A percentile compares a stretch with the other conserved stretches of the same genome.
phyloP scores from a whole-genome alignment of 352 stramenopile species.

The Stephanocyclus meneghinianus region DNA sequence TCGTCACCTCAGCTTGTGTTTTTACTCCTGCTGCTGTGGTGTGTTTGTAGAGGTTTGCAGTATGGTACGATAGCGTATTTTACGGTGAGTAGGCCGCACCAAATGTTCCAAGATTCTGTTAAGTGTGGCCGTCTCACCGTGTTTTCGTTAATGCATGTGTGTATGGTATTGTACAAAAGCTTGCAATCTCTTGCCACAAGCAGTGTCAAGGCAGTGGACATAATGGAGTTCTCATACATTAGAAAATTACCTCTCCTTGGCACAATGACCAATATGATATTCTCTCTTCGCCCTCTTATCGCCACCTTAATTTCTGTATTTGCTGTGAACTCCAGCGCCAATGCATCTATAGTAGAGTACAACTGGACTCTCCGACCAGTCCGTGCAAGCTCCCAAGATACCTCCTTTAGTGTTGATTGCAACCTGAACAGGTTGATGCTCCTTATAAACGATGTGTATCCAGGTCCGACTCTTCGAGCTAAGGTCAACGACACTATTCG shows the following conservation, averaged over 20 bases:
- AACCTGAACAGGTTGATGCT: slow-evolving; percentile 30
- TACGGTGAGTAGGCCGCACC: too few relatives aligned
- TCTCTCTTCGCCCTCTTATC: not conserved
- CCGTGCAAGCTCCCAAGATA: slow-evolving; percentile 14
- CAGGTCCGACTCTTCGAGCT: slow-evolving; percentile 19
- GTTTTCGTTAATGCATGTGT: too few relatives aligned
- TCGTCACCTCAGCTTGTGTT: too few relatives aligned
- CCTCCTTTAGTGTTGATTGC: slow-evolving; percentile 29
- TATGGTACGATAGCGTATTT: too few relatives aligned
- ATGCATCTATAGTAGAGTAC: slow-evolving; percentile 20
- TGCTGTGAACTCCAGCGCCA: not conserved
- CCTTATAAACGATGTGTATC: slow-evolving; percentile 33
- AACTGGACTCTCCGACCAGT: slow-evolving; percentile 24
- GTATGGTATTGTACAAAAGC: too few relatives aligned
- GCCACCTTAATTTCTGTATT: not conserved
- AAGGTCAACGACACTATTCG: slow-evolving; percentile 26
- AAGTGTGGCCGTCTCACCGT: too few relatives aligned
- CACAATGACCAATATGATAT: too few relatives aligned
- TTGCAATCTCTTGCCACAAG: too few relatives aligned
- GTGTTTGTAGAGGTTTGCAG: too few relatives aligned
- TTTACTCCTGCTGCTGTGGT: too few relatives aligned
- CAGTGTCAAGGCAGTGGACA: not conserved
- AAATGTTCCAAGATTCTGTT: too few relatives aligned
- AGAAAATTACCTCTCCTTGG: too few relatives aligned
- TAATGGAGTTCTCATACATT: not conserved